phyloP scores from a whole-genome alignment of 345 rosid species.

The Rhizophora mangle region DNA sequence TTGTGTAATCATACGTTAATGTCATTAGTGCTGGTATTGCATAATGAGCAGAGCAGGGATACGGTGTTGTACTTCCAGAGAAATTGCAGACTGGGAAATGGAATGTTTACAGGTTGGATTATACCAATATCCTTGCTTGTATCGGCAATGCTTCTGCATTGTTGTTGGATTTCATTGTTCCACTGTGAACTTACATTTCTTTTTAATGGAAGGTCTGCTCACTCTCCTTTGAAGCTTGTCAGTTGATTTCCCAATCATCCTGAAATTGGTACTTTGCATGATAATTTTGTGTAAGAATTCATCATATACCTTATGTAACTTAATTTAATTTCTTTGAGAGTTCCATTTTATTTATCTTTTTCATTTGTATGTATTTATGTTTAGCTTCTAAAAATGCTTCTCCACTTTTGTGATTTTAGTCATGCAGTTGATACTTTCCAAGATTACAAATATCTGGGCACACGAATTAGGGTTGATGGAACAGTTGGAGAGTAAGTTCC shows the following conservation, averaged over 20 bases:
- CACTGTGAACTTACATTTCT: not conserved
- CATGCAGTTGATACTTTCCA: constrained; percentile 62
- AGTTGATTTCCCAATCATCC: constrained; percentile 79
- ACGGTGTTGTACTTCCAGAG: constrained; percentile 91
- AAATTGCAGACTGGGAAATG: constrained; percentile 82
- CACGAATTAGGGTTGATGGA: constrained; percentile 79
- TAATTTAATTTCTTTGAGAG: not conserved
- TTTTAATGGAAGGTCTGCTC: constrained; percentile 57
- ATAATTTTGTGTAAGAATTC: constrained; percentile 73
- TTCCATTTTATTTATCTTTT: not conserved
- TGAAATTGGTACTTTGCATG: constrained; percentile 80
- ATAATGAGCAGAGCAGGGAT: constrained; percentile 62
- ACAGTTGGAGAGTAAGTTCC: constrained; percentile 91
- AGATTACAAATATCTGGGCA: constrained; percentile 85
- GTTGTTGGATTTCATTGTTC: not conserved
- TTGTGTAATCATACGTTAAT: constrained; percentile 4
- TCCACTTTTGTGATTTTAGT: constrained; percentile 37
- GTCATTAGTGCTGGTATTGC: constrained; percentile 14
- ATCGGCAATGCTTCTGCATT: not conserved
- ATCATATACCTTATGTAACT: constrained; percentile 10
- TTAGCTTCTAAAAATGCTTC: not conserved
- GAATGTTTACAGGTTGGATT: constrained; percentile 77
- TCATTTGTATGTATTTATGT: not conserved
- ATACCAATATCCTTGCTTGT: not conserved
- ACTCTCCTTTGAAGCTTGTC: constrained; percentile 68